Evolutionary conservation across 1,139 yeast species (phyloP).

Genomic region (Suhomyces atakaporum): DNA sequence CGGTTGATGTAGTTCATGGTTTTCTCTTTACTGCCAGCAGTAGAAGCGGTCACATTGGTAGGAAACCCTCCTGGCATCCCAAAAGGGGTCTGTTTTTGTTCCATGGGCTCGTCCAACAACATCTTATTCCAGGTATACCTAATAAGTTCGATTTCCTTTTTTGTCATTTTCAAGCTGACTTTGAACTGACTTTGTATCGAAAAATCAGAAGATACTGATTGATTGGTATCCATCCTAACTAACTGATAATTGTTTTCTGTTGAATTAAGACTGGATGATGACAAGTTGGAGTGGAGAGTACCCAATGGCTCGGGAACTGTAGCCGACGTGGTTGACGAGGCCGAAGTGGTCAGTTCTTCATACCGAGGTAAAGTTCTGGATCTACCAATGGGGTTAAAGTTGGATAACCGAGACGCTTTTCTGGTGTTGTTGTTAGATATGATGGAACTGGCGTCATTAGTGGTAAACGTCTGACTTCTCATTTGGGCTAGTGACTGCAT

Average conservation of each 20-base stretch:
- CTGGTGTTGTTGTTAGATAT: slow-evolving; percentile 9
- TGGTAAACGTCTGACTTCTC: slow-evolving; percentile 16
- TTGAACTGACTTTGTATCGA: slow-evolving; percentile 28
- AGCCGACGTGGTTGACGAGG: slow-evolving; percentile 3
- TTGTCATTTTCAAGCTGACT: slow-evolving; percentile 31
- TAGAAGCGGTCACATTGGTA: slow-evolving; percentile 11
- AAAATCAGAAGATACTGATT: slow-evolving; percentile 43
- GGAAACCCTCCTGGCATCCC: slow-evolving; percentile 38
- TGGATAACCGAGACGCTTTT: slow-evolving; percentile 16
- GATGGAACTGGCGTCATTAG: slow-evolving; percentile 11
- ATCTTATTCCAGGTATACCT: slow-evolving; percentile 49
- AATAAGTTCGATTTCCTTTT: slow-evolving; percentile 41
- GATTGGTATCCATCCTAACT: slow-evolving; percentile 45
- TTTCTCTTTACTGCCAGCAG: slow-evolving; percentile 17
- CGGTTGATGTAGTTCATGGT: slow-evolving; percentile 17
- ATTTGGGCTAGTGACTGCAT: slow-evolving; percentile 19
- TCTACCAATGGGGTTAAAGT: slow-evolving; percentile 17
- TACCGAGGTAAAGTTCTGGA: slow-evolving; percentile 14
- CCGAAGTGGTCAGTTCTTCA: slow-evolving; percentile 5
- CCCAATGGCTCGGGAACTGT: slow-evolving; percentile 1
- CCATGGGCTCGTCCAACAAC: slow-evolving; percentile 41
- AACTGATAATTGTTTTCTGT: slow-evolving; percentile 32
- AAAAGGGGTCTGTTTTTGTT: slow-evolving; percentile 16
- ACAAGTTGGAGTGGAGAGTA: slow-evolving; percentile 7
- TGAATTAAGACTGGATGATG: slow-evolving; percentile 14